Percentiles rank a stretch among this genome's conserved stretches.
phyloP scores from a whole-genome alignment of 371 early-diverging fungal species.

The Conidiobolus incongruus region DNA sequence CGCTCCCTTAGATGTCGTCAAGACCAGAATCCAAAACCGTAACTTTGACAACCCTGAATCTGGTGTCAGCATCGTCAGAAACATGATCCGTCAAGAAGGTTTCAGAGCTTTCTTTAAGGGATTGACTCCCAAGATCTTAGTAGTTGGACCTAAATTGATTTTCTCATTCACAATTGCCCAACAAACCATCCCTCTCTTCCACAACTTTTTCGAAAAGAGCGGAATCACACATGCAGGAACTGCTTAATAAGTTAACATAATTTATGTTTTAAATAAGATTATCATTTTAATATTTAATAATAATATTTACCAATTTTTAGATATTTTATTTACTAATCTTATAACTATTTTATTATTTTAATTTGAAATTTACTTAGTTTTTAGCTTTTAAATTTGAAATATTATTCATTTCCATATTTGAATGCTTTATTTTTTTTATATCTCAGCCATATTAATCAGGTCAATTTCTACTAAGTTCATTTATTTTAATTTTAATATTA shows the following conservation, averaged over 20 bases:
- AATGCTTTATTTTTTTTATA: no score
- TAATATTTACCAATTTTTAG: no score
- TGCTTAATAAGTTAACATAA: not conserved
- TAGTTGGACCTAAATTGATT: slow-evolving; percentile 92
- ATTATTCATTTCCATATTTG: no score
- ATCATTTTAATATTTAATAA: not conserved
- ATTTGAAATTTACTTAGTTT: no score
- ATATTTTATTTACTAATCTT: not conserved
- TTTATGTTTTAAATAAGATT: not conserved
- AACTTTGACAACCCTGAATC: slow-evolving; percentile 72
- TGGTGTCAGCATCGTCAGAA: slow-evolving; percentile 62
- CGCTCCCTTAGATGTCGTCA: slow-evolving; percentile 92
- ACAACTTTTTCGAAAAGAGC: slow-evolving; percentile 17
- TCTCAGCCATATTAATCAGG: no score
- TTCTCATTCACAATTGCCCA: slow-evolving; percentile 94
- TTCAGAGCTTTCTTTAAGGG: slow-evolving; percentile 93
- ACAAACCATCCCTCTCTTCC: slow-evolving; percentile 71
- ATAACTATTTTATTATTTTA: not conserved
- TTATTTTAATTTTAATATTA: no score
- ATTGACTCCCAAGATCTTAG: slow-evolving; percentile 83
- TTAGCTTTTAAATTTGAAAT: no score
- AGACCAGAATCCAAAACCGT: slow-evolving; percentile 93
- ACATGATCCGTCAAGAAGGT: slow-evolving; percentile 82
- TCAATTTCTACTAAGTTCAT: no score
- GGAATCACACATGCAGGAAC: slow-evolving; percentile 15